A percentile compares a stretch with the other conserved stretches of the same genome.
These are phyloP conservation scores for Pseudocercospora vitis DNA, from an alignment of 2,329 filamentous ascomycete species.

Conservation along the genomic window DNA sequence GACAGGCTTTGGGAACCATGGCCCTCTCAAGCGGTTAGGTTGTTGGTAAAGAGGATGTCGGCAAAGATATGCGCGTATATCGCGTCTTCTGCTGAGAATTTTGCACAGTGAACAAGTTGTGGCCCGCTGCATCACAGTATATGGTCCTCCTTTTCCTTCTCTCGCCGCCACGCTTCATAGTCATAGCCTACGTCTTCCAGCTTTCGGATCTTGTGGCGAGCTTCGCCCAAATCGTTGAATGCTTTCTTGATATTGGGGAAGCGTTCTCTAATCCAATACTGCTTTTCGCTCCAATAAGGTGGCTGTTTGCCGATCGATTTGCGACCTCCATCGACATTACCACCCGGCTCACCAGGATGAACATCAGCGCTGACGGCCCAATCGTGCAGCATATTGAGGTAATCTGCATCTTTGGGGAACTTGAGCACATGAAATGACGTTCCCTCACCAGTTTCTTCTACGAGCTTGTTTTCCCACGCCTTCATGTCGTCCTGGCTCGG, in stretches of 20 bases:
- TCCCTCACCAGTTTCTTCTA: slow-evolving; percentile 45
- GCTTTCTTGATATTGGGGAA: slow-evolving; percentile 69
- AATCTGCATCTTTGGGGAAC: slow-evolving; percentile 64
- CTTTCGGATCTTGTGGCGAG: slow-evolving; percentile 57
- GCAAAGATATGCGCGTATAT: too few relatives aligned
- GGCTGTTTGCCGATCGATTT: slow-evolving; percentile 60
- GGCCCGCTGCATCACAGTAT: background rate
- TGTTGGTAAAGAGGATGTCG: too few relatives aligned
- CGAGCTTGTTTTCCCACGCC: slow-evolving; percentile 59
- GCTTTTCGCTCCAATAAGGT: slow-evolving; percentile 68
- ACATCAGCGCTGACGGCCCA: slow-evolving; percentile 57
- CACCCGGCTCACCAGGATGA: too few relatives aligned
- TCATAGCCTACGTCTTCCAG: slow-evolving; percentile 67
- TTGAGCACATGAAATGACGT: slow-evolving; percentile 56
- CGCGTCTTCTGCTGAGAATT: background rate
- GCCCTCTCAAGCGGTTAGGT: too few relatives aligned
- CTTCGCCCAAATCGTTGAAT: slow-evolving; percentile 66
- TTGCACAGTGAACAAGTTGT: background rate
- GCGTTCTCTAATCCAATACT: slow-evolving; percentile 69
- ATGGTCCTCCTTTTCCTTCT: slow-evolving; percentile 21
- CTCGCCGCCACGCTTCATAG: slow-evolving; percentile 36
- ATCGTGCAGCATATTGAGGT: slow-evolving; percentile 67
- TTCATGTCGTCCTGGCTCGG: slow-evolving; percentile 66
- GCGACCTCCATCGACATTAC: background rate
- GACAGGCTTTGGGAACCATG: background rate